Evolutionary conservation across 2,329 filamentous ascomycete species (phyloP), one percentile per base, ranked within the genome.

Genomic region (Aureobasidium leucospermi): DNA sequence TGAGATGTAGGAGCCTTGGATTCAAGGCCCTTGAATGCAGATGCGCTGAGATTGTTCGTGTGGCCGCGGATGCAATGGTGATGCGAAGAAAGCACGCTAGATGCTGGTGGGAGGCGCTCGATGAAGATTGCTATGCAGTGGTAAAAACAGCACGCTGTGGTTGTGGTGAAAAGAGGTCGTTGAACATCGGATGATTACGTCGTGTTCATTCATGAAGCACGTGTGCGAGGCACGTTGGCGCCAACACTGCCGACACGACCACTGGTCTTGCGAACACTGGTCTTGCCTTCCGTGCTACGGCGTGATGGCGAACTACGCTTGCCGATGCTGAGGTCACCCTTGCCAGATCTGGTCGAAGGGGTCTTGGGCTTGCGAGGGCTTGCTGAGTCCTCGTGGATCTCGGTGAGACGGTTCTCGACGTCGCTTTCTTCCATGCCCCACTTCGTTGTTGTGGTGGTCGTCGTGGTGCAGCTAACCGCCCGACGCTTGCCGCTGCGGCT

Each of bases 381-480:
- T 53, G 66, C 68, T 9, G 57, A 49, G 15, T 64, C 62, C 43
- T 67, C 58, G 23, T 43, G 46, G 5, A 59, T 59, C 57, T 48
- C 59, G 55, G 45, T 68, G 49, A 67, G 68, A 36, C 65, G 67
- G 48, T 79, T 79, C 68, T 80, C 78, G 15, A 70, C 67, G 58
- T 79, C 78, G 62, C 75, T 78, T 56, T 70, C 74, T 60, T 79
- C 77, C 65, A 63, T 68, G 53, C 73, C 71, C 71, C 71, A 73
- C 62, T 72, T 72, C 28, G 72, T 75, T 10, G 76, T 85, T 2
- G 87, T 86, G 0, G 87, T 88, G 11, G 88, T 86, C 3, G 86
- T 89, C 3, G 85, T 86, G 4, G 84, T 86, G 72, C 90, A 88
- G 72, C 88, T 91, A 60, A 88, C 82, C 0, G 90, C 88, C 49